Evolutionary conservation across 108 stramenopile genomes (phyloP), one percentile per base, ranked within the genome.

Genomic region (Ochromonas danica): DNA sequence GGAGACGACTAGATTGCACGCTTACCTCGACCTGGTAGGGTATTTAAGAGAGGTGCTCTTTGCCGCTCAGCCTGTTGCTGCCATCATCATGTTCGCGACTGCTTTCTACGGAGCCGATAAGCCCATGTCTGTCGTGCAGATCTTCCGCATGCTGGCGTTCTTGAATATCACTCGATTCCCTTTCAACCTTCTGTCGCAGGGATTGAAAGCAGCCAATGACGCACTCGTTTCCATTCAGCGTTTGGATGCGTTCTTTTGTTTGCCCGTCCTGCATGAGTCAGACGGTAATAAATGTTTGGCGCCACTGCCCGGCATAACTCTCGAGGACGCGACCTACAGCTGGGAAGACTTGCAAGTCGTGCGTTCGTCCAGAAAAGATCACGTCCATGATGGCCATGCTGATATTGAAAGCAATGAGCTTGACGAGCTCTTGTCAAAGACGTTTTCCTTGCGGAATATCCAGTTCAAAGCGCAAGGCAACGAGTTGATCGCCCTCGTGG

Each of bases 101-200:
- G 17, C 51, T 75, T 6, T 41, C 14, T 41, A 67, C 10, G 63
- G 33, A 36, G 6, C 10, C 31, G 25, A 67, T 67, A 3, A 25
- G 6, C 63, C 63, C 17, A 35, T 75, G 40, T 30, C 72, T 10
- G n/a, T 60, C 17, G 72, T 60, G 40, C 27, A 27, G 10, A 60
- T 33, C 3, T 75, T 75, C 22, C 51, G 45, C 14, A 27, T 75
- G 43, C 25, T 75, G 51, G n/a, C 72, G 28, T 60, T 57, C 40
- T 33, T 75, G n/a, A 75, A 75, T 75, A 60, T 75, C 14, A 75
- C 51, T 10, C 14, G 72, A 75, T 75, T 75, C 72, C 72, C 72
- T 28, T 75, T 75, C 14, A 75, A 75, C 38, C 35, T 75, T 10
- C 25, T 75, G 27, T 3, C 40, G 3, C 72, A 75, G 38, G 72